Evolutionary conservation across 768 basidiomycete species (phyloP).

Genomic region (Suillus subalutaceus): DNA sequence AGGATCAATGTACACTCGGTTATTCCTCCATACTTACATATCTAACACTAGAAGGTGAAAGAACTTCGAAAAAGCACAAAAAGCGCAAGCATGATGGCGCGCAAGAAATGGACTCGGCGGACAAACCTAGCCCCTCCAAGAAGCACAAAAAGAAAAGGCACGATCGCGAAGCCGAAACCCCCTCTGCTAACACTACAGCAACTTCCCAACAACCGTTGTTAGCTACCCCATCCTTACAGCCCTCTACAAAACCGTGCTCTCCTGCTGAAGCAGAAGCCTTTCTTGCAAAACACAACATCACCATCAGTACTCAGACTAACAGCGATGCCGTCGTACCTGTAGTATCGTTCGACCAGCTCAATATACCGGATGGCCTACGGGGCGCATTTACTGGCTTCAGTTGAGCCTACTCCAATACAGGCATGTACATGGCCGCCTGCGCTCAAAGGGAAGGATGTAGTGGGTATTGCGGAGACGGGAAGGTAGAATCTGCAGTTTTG

Average conservation of each 20-base stretch:
- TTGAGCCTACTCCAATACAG: slow-evolving; percentile 93
- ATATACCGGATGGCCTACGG: slow-evolving; percentile 63
- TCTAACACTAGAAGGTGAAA: slow-evolving; percentile 7
- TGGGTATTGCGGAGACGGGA: slow-evolving; percentile 97
- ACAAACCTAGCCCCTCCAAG: slow-evolving; percentile 21
- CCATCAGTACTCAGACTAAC: slow-evolving; percentile 59
- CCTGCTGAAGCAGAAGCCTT: slow-evolving; percentile 58
- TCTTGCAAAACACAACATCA: slow-evolving; percentile 72
- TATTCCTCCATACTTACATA: neutral
- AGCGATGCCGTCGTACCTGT: slow-evolving; percentile 60
- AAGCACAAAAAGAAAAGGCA: slow-evolving; percentile 31
- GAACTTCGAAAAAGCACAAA: slow-evolving; percentile 16
- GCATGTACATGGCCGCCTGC: slow-evolving; percentile 94
- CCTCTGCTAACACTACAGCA: slow-evolving; percentile 16
- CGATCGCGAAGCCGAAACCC: slow-evolving; percentile 15
- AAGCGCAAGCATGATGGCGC: slow-evolving; percentile 27
- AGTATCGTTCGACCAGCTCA: slow-evolving; percentile 73
- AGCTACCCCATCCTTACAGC: slow-evolving; percentile 16
- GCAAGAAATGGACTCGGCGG: slow-evolving; percentile 7
- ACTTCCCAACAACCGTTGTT: slow-evolving; percentile 22
- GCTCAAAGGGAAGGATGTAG: slow-evolving; percentile 79
- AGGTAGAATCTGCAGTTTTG: slow-evolving; percentile 46
- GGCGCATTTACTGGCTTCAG: slow-evolving; percentile 70
- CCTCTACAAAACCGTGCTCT: slow-evolving; percentile 30
- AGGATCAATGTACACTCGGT: neutral